These are phyloP conservation scores for Albizia julibrissin DNA, from an alignment of 306 rosid genomes.

Conservation along the genomic window DNA sequence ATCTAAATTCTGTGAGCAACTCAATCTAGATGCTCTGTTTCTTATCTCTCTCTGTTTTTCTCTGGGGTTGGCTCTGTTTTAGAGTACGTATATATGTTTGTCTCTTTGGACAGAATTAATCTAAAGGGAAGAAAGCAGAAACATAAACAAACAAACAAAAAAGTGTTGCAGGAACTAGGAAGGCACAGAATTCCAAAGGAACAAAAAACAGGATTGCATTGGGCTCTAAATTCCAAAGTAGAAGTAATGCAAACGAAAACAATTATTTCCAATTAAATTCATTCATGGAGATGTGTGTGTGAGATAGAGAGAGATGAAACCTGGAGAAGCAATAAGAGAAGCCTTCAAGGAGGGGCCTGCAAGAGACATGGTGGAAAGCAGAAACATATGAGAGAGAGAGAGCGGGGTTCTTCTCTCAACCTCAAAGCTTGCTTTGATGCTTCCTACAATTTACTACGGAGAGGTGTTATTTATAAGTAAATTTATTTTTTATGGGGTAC, in stretches of 20 bases:
- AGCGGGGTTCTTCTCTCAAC: not conserved
- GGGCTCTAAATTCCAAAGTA: not conserved
- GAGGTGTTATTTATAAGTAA: too few species aligned
- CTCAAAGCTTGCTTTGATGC: not conserved
- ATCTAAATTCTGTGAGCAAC: constrained; percentile 40
- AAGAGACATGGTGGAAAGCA: not conserved
- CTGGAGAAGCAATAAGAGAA: not conserved
- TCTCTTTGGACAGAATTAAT: constrained; percentile 34
- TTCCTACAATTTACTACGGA: not conserved
- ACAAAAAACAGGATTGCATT: not conserved
- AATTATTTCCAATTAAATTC: not conserved
- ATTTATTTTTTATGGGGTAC: too few species aligned
- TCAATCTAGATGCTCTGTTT: constrained; percentile 38
- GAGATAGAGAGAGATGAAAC: not conserved
- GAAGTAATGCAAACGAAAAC: not conserved
- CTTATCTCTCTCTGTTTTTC: not conserved
- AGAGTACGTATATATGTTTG: constrained; percentile 17
- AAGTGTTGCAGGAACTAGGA: constrained; percentile 44
- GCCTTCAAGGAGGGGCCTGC: not conserved
- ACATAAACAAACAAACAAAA: constrained; percentile 51
- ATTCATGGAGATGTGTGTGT: not conserved
- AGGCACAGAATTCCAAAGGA: not conserved
- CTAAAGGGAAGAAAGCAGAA: constrained; percentile 47
- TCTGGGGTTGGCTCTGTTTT: not conserved
- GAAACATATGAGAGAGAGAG: not conserved